Conservation (phyloP, 306 rosid genomes). For the Lotus japonicus region DNA sequence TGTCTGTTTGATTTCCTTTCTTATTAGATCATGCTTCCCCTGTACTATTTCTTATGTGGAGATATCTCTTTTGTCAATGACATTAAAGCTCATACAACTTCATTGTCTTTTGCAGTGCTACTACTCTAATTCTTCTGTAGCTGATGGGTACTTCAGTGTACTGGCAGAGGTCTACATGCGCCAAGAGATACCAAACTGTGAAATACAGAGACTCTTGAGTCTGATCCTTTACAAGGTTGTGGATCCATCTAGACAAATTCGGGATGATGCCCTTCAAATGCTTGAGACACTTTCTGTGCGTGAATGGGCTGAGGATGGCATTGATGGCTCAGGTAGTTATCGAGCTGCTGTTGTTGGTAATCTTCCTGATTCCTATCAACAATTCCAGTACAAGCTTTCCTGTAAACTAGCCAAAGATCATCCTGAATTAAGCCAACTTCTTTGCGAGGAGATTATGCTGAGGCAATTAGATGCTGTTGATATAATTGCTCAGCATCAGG, state of each 20-base stretch:
- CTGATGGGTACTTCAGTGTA: slow-evolving; percentile 99
- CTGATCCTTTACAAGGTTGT: slow-evolving; percentile 98
- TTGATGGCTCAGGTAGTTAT: slow-evolving; percentile 92
- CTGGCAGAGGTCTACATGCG: slow-evolving; percentile 99
- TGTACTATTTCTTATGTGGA: not conserved
- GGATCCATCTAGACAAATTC: slow-evolving; percentile 97
- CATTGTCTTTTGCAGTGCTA: slow-evolving; percentile 59
- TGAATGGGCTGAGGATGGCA: slow-evolving; percentile 98
- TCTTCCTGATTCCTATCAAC: slow-evolving; percentile 99
- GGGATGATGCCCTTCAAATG: slow-evolving; percentile 99
- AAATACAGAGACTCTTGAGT: slow-evolving; percentile 91
- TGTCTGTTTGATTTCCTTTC: slow-evolving; percentile 4
- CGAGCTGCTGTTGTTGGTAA: slow-evolving; percentile 99
- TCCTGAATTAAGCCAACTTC: slow-evolving; percentile 96
- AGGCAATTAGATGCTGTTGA: slow-evolving; percentile 99
- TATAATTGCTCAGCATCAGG: slow-evolving; percentile 99
- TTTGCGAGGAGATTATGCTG: slow-evolving; percentile 98
- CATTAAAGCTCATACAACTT: slow-evolving; percentile 16
- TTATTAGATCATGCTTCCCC: not conserved
- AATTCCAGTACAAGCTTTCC: slow-evolving; percentile 97
- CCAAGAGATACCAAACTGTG: slow-evolving; percentile 98
- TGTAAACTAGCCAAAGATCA: slow-evolving; percentile 99
- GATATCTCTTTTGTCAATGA: slow-evolving; percentile 4
- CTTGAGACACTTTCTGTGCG: slow-evolving; percentile 98
- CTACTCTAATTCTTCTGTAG: slow-evolving; percentile 93